Evolutionary conservation across 2,329 filamentous ascomycete genomes (phyloP).

Genomic region (Lecanoromycetidae sp.): DNA sequence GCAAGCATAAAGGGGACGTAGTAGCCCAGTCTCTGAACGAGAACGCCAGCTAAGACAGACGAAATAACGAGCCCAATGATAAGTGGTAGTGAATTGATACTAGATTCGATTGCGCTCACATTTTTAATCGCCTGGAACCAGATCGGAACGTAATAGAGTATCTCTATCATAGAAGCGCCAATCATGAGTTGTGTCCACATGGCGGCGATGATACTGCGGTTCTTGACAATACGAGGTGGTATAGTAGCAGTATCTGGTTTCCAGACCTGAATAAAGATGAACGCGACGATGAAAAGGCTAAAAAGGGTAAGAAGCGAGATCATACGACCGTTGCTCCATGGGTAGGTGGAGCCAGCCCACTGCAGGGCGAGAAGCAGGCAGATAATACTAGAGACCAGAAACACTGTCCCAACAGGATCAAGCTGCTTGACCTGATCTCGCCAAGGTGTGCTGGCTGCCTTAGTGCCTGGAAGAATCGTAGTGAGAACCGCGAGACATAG

Average conservation of each 20-base stretch:
- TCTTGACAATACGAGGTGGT: conserved; percentile 21
- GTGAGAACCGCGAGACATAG: no score
- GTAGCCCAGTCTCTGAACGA: conserved; percentile 23
- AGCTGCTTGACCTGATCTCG: conserved; percentile 26
- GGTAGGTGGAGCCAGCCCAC: conserved; percentile 22
- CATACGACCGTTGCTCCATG: conserved; percentile 24
- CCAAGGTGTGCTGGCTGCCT: conserved; percentile 3
- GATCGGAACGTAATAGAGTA: conserved; percentile 23
- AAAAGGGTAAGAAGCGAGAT: conserved; percentile 24
- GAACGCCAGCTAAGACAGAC: conserved; percentile 24
- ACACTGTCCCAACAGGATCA: conserved; percentile 47
- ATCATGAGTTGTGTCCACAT: conserved; percentile 18
- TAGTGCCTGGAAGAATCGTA: no score
- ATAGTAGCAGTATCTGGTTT: conserved; percentile 23
- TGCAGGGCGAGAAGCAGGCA: conserved; percentile 48
- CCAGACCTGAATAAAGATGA: conserved; percentile 22
- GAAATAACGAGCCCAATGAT: conserved; percentile 24
- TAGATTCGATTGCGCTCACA: conserved; percentile 25
- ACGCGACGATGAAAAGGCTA: conserved; percentile 17
- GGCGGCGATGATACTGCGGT: conserved; percentile 17
- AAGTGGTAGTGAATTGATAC: conserved; percentile 29
- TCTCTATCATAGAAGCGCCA: conserved; percentile 15
- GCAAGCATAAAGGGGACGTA: conserved; percentile 21
- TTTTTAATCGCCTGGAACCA: conserved; percentile 31
- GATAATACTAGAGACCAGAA: conserved; percentile 49